Base-by-base conservation (phyloP, 2,329 filamentous ascomycete species). In the Uncinocarpus reesii region DNA sequence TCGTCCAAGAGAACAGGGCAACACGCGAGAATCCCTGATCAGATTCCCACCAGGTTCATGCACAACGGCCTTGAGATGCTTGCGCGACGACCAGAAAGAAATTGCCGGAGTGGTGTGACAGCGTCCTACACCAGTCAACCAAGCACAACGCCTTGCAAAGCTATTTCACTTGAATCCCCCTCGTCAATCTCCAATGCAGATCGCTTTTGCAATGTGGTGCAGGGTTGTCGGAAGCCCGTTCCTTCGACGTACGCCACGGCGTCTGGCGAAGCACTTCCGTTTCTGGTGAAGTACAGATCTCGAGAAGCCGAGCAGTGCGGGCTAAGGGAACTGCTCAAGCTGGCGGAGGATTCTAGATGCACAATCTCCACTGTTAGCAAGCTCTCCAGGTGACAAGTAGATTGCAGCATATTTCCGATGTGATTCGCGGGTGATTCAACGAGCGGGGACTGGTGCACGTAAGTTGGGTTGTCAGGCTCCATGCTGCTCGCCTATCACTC, bases 41-140 rank as follows among this genome's bases (percentile, higher is more conserved):
- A 13, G 20, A 5, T 37, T 29, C 16, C n/a, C 32, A 21, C 8
- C 35, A 29, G 24, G 31, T 38, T 20, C 16, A 37, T 7, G 31
- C 16, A 29, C 24, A 26, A 38, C 16, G 42, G 21, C 20, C 15
- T 26, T 23, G 29, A 36, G 42, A 36, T 35, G 15, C 26, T 16
- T 38, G 43, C 43, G 34, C 43, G 34, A 37, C 23, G 21, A 37
- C 23, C 29, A 29, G 36, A 45, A 37, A 20, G 24, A 44, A 34
- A 46, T 7, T 46, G 21, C 16, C 34, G 43, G 23, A 37, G 20
- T 21, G 43, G 43, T 46, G 43, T 46, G 34, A 46, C 43, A 29
- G 23, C 32, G 43, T 46, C 43, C 43, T 46, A 46, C 43, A 28
- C 34, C 43, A 46, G 26, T 21, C 34, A 11, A 37, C 43, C 13